Evolutionary conservation across 2,329 filamentous ascomycete genomes (phyloP).

Genomic region (Botrytis squamosa): DNA sequence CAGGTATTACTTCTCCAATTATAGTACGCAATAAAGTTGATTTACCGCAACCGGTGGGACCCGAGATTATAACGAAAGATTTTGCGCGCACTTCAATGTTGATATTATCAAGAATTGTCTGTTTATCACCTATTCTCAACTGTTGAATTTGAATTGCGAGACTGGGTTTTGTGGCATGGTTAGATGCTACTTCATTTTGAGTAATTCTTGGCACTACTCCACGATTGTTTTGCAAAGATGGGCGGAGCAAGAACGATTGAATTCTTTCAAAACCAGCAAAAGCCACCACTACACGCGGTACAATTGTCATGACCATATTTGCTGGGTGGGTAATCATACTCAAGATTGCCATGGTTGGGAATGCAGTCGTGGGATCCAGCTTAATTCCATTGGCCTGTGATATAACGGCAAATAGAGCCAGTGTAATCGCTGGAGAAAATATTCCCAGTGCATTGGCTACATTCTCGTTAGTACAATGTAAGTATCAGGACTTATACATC

Average conservation of each 20-base stretch:
- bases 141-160: neutral
- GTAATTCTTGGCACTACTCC: conserved; percentile 7
- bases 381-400: conserved; percentile 11
- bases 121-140: neutral
- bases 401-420: conserved; percentile 28
- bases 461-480: neutral
- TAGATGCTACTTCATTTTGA: neutral
- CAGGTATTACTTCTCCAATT: conserved; percentile 36
- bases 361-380: conserved; percentile 25
- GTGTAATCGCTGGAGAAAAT: conserved; percentile 30
- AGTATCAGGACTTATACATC: conserved; percentile 21
- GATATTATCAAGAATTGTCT: conserved; percentile 4
- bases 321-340: conserved; percentile 31
- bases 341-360: conserved; percentile 29
- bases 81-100: neutral
- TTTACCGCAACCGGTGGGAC: conserved; percentile 39
- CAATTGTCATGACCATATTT: conserved; percentile 32
- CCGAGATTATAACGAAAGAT: conserved; percentile 27
- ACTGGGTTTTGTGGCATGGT: neutral
- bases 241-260: conserved; percentile 36
- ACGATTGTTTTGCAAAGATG: conserved; percentile 21
- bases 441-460: conserved; percentile 32
- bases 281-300: conserved; percentile 25
- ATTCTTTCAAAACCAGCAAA: conserved; percentile 33
- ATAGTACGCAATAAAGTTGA: conserved; percentile 36